Conservation (phyloP, 805 yeast genomes). For the Dipodascus albidus region DNA sequence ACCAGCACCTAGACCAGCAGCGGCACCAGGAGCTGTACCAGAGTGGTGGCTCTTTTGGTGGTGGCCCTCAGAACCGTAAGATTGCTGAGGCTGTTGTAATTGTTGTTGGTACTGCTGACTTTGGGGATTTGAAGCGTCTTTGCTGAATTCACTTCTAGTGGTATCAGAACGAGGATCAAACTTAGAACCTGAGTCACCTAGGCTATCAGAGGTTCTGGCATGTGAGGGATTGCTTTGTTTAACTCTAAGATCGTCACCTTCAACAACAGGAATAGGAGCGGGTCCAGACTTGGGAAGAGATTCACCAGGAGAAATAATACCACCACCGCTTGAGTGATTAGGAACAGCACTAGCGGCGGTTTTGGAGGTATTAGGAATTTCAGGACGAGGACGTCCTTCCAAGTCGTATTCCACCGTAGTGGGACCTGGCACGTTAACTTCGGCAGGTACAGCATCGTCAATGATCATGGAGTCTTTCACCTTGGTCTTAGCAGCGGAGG, state of each 20-base stretch:
- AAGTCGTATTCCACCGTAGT: not conserved
- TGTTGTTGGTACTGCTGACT: too few species aligned
- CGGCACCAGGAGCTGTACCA: not conserved
- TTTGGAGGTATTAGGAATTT: not conserved
- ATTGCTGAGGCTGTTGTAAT: too few species aligned
- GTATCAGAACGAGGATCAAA: not conserved
- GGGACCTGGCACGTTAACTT: not conserved
- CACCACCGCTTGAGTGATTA: not conserved
- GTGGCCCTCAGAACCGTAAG: too few species aligned
- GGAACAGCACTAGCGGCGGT: not conserved
- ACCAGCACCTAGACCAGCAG: not conserved
- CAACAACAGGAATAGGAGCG: not conserved
- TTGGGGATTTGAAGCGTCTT: too few species aligned
- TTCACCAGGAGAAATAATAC: not conserved
- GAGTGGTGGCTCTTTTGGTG: too few species aligned
- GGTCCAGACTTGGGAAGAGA: not conserved
- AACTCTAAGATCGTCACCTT: not conserved
- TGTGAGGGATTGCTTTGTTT: not conserved
- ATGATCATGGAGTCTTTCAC: not conserved
- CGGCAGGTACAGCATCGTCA: not conserved
- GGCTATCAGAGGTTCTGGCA: too few species aligned
- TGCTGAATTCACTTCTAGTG: not conserved
- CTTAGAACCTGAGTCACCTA: not conserved
- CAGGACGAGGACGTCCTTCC: constrained; percentile 1
- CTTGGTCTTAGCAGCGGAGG: not conserved